Evolutionary conservation across 1,139 yeast species (phyloP), one percentile per base, ranked within the genome.

Genomic region (Debaryomycetaceae sp.): DNA sequence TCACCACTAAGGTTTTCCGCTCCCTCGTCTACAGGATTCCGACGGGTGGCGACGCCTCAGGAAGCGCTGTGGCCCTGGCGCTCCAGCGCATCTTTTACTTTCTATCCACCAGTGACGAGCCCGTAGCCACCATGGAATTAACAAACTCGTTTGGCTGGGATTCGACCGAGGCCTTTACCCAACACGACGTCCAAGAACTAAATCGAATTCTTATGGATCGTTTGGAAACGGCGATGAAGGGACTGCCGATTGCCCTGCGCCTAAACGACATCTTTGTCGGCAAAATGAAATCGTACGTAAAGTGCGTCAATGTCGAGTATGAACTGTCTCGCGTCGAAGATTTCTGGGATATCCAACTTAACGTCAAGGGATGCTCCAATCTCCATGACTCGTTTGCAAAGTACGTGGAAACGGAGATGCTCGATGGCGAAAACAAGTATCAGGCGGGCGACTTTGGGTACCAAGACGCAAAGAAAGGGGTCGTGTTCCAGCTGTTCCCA

Each of bases 101-200:
- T 38, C 62, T 90, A 38, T 76, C 80, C 40, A 76, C 76, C 4
- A 78, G 95, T 0, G 57, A 64, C 14, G 74, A 71, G 16, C 83
- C 96, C 0, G 76, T 87, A 4, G 92, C 83, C 33, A 90, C 99
- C 0, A 53, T 73, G 38, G 95, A 85, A 47, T 63, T 90, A 34
- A 90, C 98, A 0, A 73, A 74, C 37, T 79, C 97, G 0, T 90
- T 90, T 62, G 98, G 99, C 8, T 90, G 99, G 99, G 95, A 87
- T 49, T 72, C 86, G 7, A 78, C 79, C 8, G 98, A 90, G 44
- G 95, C 97, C 0, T 92, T 90, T 51, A 83, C 95, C 5, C 99
- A 90, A 53, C 98, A 90, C 53, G 99, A 90, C 50, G 96, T 90
- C 12, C 98, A 92, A 51, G 99, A 90, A 51, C 67, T 92, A 51